Evolutionary conservation across 2,329 filamentous ascomycete genomes (phyloP), one percentile per base, ranked within the genome.

Genomic region (Zymoseptoria brevis): DNA sequence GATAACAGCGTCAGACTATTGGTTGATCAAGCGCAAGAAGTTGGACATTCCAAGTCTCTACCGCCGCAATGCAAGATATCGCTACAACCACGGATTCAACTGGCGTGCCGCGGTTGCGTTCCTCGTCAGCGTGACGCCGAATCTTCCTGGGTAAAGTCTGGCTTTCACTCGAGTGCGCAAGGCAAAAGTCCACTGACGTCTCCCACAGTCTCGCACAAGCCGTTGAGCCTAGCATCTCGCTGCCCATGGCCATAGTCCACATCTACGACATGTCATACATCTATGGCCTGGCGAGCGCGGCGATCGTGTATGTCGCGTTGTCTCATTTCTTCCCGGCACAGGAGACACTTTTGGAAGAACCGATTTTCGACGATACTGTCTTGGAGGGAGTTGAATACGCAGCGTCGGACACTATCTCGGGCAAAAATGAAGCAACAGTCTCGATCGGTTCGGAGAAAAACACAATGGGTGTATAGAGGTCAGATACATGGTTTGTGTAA

Each of bases 211-310:
- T 87, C 59, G 76, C 78, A 16, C 69, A 74, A 30, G 71, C 69
- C 0, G 75, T 79, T 57, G 78, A 77, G 55, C 61, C 72, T 0
- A 67, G 57, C 13, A 73, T 79, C 19, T 64, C 72, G 2, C 72
- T 76, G 0, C 78, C 78, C 0, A 73, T 74, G 0, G 85, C 85
- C 0, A 8, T 29, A 2, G 73, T 75, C 50, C 79, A 76, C 56
- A 77, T 86, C 4, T 88, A 87, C 67, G 78, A 80, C 24, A 85
- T 87, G 67, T 84, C 85, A n/a, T 88, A 85, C 81, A 68, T 87
- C 19, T 77, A 86, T 54, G 85, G 85, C 0, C 87, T 87, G 62
- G 73, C 79, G 8, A 75, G 71, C 0, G 83, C 82, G 7, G 79
- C 81, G 19, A 54, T 83, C 2, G 76, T 87, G 0, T 87, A 87